Evolutionary conservation across 768 basidiomycete species (phyloP).

Genomic region (Boletus vermiculosoides): DNA sequence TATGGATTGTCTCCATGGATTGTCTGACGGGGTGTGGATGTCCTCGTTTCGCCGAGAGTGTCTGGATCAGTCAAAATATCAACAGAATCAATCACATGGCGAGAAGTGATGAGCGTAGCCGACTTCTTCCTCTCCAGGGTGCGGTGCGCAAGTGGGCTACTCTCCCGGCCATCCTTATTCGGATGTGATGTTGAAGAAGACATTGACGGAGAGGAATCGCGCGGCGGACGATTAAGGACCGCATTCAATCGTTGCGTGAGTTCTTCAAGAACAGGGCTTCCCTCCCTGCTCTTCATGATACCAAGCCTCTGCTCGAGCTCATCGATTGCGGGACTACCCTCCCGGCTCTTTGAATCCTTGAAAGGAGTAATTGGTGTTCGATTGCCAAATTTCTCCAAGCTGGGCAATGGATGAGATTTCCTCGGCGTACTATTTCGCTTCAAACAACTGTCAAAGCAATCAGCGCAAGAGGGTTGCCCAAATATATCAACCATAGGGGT

Average conservation of each 20-base stretch:
- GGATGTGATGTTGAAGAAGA: slow-evolving; percentile 22
- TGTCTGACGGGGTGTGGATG: slow-evolving; percentile 9
- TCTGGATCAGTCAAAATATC: slow-evolving; percentile 2
- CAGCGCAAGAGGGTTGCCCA: slow-evolving; percentile 73
- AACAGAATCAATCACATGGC: slow-evolving; percentile 1
- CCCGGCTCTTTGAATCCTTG: slow-evolving; percentile 42
- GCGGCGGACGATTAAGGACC: slow-evolving; percentile 37
- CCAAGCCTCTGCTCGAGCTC: slow-evolving; percentile 63
- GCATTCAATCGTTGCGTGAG: slow-evolving; percentile 45
- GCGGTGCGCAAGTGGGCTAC: slow-evolving; percentile 31
- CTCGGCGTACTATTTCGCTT: slow-evolving; percentile 46
- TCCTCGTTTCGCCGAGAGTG: slow-evolving; percentile 12
- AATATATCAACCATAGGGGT: slow-evolving; percentile 81
- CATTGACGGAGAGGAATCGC: slow-evolving; percentile 29
- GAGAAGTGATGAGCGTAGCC: slow-evolving; percentile 9
- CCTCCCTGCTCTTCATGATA: slow-evolving; percentile 51
- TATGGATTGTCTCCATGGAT: slow-evolving; percentile 11
- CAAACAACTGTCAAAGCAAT: slow-evolving; percentile 79
- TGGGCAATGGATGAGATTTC: slow-evolving; percentile 39
- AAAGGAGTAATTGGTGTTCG: slow-evolving; percentile 48
- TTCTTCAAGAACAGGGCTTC: slow-evolving; percentile 55
- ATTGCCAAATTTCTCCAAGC: slow-evolving; percentile 26
- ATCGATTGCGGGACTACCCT: slow-evolving; percentile 60
- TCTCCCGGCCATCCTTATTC: slow-evolving; percentile 21
- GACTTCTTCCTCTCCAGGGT: slow-evolving; percentile 21